Percentiles rank a stretch among this genome's conserved stretches.
phyloP scores from a whole-genome alignment of 2,329 filamentous ascomycete species.

The Paecilomyces niveus region DNA sequence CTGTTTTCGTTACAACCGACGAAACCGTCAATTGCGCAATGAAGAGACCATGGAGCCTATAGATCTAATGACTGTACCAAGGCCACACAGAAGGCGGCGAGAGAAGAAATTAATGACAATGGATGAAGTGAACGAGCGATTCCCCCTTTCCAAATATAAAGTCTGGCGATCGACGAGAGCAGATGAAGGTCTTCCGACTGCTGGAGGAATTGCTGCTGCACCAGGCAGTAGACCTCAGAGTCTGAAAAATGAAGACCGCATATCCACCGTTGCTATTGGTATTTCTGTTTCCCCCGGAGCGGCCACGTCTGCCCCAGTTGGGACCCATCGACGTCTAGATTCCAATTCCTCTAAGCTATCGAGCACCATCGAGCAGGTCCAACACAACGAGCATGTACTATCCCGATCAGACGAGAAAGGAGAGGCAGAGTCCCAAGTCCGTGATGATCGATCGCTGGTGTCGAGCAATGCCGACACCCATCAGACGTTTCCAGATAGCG shows the following conservation, averaged over 20 bases:
- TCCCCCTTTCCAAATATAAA: constrained; percentile 95
- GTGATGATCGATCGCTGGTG: constrained; percentile 12
- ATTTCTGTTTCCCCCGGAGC: constrained; percentile 13
- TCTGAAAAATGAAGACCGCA: constrained; percentile 56
- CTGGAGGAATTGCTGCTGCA: constrained; percentile 71
- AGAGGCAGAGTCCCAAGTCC: constrained; percentile 1
- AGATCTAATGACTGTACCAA: constrained; percentile 75
- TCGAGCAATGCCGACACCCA: constrained; percentile 11
- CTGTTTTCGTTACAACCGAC: constrained; percentile 96
- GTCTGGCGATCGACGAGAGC: constrained; percentile 80
- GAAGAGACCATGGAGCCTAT: constrained; percentile 82
- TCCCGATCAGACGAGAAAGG: constrained; percentile 13
- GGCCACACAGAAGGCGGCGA: constrained; percentile 75
- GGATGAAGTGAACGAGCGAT: constrained; percentile 97
- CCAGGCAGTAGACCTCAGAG: constrained; percentile 65
- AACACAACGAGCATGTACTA: constrained; percentile 6
- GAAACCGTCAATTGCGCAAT: constrained; percentile 71
- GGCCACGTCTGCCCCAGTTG: constrained; percentile 15
- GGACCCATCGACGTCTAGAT: constrained; percentile 11
- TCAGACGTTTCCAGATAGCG: constrained; percentile 19
- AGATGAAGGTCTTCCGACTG: constrained; percentile 72
- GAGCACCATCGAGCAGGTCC: constrained; percentile 9
- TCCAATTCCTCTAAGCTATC: constrained; percentile 10
- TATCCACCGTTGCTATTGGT: constrained; percentile 16
- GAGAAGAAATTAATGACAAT: constrained; percentile 99